Base-by-base conservation (phyloP, 495 filamentous ascomycete species). In the Penicillium silybi region DNA sequence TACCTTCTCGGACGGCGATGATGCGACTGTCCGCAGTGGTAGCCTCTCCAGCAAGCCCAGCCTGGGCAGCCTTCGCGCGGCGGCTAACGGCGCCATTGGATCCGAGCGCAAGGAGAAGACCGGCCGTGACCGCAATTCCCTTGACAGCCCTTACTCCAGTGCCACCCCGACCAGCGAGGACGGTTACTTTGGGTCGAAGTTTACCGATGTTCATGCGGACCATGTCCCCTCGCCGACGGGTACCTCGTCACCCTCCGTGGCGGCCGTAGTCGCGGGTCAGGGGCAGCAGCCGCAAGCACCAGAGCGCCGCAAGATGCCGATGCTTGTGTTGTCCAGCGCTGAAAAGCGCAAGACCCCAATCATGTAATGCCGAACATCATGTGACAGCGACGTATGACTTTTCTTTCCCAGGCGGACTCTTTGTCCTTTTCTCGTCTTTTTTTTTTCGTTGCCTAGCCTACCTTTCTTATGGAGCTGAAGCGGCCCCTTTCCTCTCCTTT, bases 311-410 rank as follows among this genome's bases (percentile, higher is more conserved):
- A 92, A 85, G 80, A 87, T 86, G 44, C 85, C 90, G 10, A 85
- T 90, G 79, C 82, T 96, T 66, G 86, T 97, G 53, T 79, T 96
- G 43, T 90, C 85, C 50, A 90, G 84, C 64, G 89, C 88, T 50
- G 90, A 95, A 73, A 96, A 96, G 83, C 86, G 91, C 64, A 96
- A 90, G 77, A 87, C 81, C 66, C 77, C 84, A 43, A 72, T 86
- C 63, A 68, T 75, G 65, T 75, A 69, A 77, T 69, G 63, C 64
- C 67, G 59, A 67, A 59, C 63, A 62, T 69, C 68, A 68, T 71
- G 68, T 70, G 69, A 71, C 63, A 64, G 65, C 66, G 65, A 71
- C 59, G 64, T 69, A 70, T 66, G 63, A 66, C 50, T 32, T 42
- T 59, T 37, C 6, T 39, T 46, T 37, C 15, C 37, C 18, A 9